These are phyloP conservation scores for Hyphopichia wangnamkhiaoensis DNA, from an alignment of 1,139 yeast species.

Conservation along the genomic window DNA sequence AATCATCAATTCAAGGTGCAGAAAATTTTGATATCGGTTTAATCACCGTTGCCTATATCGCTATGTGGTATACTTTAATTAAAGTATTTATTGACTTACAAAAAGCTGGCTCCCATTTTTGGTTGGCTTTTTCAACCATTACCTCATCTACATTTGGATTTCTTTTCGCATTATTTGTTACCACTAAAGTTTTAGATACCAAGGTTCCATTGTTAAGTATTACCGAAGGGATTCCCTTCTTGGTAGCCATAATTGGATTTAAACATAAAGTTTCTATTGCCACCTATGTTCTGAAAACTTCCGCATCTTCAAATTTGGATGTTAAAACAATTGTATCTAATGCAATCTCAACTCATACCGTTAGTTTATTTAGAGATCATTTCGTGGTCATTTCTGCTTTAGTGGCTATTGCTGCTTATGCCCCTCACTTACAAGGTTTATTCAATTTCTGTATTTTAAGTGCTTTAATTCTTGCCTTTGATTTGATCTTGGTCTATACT, in stretches of 20 bases:
- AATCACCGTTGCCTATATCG: constrained; percentile 79
- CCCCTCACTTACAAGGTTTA: constrained; percentile 72
- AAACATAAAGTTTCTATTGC: constrained; percentile 84
- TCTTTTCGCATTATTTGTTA: constrained; percentile 73
- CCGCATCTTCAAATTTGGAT: constrained; percentile 36
- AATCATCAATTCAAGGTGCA: constrained; percentile 66
- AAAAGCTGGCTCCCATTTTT: constrained; percentile 77
- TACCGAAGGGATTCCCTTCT: constrained; percentile 91
- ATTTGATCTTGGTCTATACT: constrained; percentile 73
- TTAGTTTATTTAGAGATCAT: constrained; percentile 78
- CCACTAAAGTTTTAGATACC: constrained; percentile 54
- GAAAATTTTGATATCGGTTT: constrained; percentile 85
- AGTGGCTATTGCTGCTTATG: constrained; percentile 64
- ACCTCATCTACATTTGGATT: constrained; percentile 85
- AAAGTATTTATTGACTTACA: constrained; percentile 82
- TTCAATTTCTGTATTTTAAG: constrained; percentile 82
- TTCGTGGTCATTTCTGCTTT: constrained; percentile 74
- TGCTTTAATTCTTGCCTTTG: constrained; percentile 71
- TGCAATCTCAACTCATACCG: constrained; percentile 69
- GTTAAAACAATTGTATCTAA: constrained; percentile 50
- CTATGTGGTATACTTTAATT: constrained; percentile 85
- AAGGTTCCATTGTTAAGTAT: constrained; percentile 73
- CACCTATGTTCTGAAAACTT: constrained; percentile 53
- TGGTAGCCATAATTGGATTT: constrained; percentile 91
- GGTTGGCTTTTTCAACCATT: constrained; percentile 85